Evolutionary conservation across 2,329 filamentous ascomycete genomes (phyloP).

Genomic region (Calonectria ilicicola): DNA sequence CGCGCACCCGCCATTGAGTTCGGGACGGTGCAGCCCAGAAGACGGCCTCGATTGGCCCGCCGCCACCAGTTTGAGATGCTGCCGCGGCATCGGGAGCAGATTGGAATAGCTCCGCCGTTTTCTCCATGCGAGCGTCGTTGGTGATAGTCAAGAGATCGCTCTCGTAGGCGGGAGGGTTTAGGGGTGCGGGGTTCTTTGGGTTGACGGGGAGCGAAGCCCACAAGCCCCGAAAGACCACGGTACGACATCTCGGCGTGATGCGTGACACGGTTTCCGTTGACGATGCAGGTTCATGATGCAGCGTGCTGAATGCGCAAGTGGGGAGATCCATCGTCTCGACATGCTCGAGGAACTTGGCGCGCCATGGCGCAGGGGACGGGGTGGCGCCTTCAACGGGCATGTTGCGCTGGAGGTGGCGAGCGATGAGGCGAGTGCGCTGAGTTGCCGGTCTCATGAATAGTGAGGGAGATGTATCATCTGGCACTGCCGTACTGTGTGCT

Average conservation of each 20-base stretch:
- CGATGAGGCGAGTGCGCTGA: constrained; percentile 43
- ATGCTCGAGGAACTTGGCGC: constrained; percentile 63
- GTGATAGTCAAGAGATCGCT: constrained; percentile 87
- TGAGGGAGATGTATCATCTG: not conserved
- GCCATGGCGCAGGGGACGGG: constrained; percentile 63
- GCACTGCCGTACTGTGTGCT: not conserved
- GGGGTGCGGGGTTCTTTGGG: constrained; percentile 77
- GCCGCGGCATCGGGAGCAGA: constrained; percentile 38
- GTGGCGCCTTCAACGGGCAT: constrained; percentile 24
- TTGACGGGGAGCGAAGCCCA: constrained; percentile 81
- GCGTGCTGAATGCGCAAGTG: constrained; percentile 63
- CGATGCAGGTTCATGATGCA: constrained; percentile 54
- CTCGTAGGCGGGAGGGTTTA: constrained; percentile 77
- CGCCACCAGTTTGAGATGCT: constrained; percentile 64
- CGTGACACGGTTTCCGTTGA: constrained; percentile 55
- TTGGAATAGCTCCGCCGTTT: constrained; percentile 75
- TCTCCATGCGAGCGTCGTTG: constrained; percentile 89
- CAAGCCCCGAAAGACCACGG: constrained; percentile 87
- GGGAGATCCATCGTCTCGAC: constrained; percentile 60
- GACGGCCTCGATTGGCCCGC: constrained; percentile 82
- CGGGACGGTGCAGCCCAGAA: constrained; percentile 80
- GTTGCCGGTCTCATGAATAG: constrained; percentile 34
- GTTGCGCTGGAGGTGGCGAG: constrained; percentile 46
- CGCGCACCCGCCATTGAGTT: constrained; percentile 89
- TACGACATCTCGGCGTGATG: constrained; percentile 72